Base-by-base conservation (phyloP, 805 yeast species). In the Starmera caribaea region DNA sequence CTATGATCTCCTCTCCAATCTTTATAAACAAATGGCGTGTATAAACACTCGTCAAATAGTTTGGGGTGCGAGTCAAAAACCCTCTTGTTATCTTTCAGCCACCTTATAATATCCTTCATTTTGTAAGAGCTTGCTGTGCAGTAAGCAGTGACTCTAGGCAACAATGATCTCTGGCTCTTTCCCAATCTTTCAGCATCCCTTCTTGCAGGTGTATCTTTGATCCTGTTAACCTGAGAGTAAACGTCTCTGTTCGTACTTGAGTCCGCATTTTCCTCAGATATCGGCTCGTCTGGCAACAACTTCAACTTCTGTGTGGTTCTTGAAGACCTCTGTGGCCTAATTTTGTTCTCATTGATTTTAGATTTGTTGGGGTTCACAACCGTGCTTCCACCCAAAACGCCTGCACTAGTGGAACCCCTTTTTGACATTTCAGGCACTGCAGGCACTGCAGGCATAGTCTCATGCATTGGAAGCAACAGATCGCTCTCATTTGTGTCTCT, bases 81-180 rank as follows among this genome's bases (percentile, higher is more conserved):
- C 44, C 83, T 65, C 54, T 77, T 83, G 16, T 87, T 71, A 37
- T 86, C 92, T 51, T 81, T 79, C 38, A 92, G 62, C 89, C 96
- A 90, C 51, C 90, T 68, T 36, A 82, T 69, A 32, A 92, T 65
- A 37, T 88, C 97, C 49, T 82, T 76, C 95, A 92, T 85, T 47
- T 76, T 77, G 55, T 89, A 92, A 17, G 92, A 78, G 27, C 96
- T 89, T 24, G 97, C 88, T 0, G 97, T 90, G 62, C 97, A 90
- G 57, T 88, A 92, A 3, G 96, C 95, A 0, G 97, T 90, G 2
- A 89, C 96, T 45, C 98, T 68, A 3, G 98, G 97, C 41, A 92
- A 69, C 45, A 87, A 63, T 29, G 82, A 82, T 44, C 97, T 66
- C 45, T 68, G 69, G 30, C 63, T 61, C 57, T 89, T 92, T 4